Evolutionary conservation across 2,329 filamentous ascomycete genomes (phyloP).

Genomic region (Aspergillus quadricinctus): DNA sequence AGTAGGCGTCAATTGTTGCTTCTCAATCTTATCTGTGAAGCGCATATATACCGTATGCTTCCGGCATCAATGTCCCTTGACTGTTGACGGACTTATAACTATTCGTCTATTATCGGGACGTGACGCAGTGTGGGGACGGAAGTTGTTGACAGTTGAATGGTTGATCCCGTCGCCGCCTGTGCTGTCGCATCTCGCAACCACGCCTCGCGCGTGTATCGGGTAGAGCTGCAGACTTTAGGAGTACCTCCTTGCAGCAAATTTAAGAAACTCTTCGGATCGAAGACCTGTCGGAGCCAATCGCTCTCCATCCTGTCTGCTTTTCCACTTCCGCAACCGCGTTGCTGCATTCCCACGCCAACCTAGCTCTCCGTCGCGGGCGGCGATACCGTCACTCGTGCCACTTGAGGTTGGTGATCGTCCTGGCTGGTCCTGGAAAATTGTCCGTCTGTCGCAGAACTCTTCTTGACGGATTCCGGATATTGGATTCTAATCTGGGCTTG

Average conservation of each 20-base stretch:
- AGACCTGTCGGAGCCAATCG: background rate
- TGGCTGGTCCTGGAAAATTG: background rate
- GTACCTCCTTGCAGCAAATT: slow-evolving; percentile 11
- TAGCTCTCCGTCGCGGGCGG: slow-evolving; percentile 16
- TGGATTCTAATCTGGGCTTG: background rate
- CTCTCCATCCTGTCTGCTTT: background rate
- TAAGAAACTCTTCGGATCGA: slow-evolving; percentile 1
- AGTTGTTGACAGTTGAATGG: background rate
- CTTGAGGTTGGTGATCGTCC: slow-evolving; percentile 1
- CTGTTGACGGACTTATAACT: background rate
- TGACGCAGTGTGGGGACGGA: slow-evolving; percentile 6
- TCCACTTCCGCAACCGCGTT: slow-evolving; percentile 12
- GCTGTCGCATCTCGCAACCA: slow-evolving; percentile 1
- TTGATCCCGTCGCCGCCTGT: background rate
- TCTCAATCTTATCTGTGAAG: background rate
- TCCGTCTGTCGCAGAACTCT: background rate
- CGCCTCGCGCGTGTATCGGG: slow-evolving; percentile 9
- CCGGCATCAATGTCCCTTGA: background rate
- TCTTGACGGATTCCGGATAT: background rate
- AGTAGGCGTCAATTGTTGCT: background rate
- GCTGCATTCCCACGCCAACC: slow-evolving; percentile 12
- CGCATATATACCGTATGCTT: background rate
- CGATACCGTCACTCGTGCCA: slow-evolving; percentile 14
- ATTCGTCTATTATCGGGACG: background rate
- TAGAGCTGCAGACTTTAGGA: background rate